Base-by-base conservation (phyloP, 495 filamentous ascomycete species). In the Neurospora terricola region DNA sequence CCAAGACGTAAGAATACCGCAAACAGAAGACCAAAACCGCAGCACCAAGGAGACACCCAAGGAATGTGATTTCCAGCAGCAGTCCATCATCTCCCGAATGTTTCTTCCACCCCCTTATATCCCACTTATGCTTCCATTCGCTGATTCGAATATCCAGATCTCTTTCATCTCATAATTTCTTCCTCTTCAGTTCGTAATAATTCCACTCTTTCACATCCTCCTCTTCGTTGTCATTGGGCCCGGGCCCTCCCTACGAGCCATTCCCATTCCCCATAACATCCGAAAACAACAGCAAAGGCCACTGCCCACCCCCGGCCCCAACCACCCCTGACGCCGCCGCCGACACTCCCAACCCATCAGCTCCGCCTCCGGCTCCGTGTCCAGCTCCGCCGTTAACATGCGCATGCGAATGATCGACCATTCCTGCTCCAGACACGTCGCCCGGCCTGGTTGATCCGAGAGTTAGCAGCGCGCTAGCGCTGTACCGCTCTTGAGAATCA, bases 401-500 rank as follows among this genome's bases (percentile, higher is more conserved):
- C 12, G 54, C 54, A 66, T 66, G 54, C 54, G 54, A 66, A 36
- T 66, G 74, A 12, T 76, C 76, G 2, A 76, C 72, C 38, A 73
- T 43, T 6, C 14, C 54, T 16, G 23, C 12, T 27, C 54, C 54
- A 9, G 39, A 45, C 37, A 75, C 70, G 11, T 78, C 79, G 11
- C 76, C 74, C 6, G 73, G 74, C 30, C 76, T 72, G 12, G 72
- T 71, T 1, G 76, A 74, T n/a, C 81, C 82, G 27, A 85, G 76
- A 2, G 80, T 84, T 69, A 86, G 78, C 42, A 85, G 70, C 2
- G 83, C 81, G 36, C 76, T 84, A 39, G 83, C 82, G 69, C 83
- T 83, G 75, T 82, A 85, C 36, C 82, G 77, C 18, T 85, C 83
- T 40, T 84, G 83, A 36, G 75, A 85, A 75, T 84, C 83, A 14